phyloP scores from a whole-genome alignment of 192 early-diverging fungal genomes.

The Rhizophagus sp. region DNA sequence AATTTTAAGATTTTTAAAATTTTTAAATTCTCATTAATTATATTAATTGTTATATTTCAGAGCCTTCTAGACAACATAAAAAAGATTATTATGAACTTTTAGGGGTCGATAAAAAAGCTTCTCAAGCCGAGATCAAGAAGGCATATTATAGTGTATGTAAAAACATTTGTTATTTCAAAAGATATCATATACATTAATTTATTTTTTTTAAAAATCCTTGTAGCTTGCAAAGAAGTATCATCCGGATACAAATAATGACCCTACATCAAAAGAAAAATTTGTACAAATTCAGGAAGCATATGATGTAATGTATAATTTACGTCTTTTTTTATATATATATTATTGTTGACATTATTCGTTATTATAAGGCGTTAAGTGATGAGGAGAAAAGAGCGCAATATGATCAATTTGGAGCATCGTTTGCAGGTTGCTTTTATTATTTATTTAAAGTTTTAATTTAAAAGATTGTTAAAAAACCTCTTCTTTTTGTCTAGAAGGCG shows the following conservation, averaged over 20 bases:
- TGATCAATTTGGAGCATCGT: slow-evolving; percentile 83
- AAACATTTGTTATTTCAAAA: slow-evolving; percentile 5
- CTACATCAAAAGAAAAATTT: slow-evolving; percentile 93
- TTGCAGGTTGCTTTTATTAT: slow-evolving; percentile 6
- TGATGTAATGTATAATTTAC: slow-evolving; percentile 49
- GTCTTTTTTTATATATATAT: slow-evolving; percentile 10
- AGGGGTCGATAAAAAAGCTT: slow-evolving; percentile 77
- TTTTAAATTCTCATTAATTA: neutral
- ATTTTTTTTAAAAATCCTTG: slow-evolving; percentile 1
- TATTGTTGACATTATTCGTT: neutral
- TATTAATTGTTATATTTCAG: neutral
- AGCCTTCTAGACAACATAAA: slow-evolving; percentile 36
- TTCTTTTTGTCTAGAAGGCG: slow-evolving; percentile 31
- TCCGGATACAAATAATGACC: slow-evolving; percentile 96
- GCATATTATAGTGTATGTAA: slow-evolving; percentile 85
- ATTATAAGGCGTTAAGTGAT: slow-evolving; percentile 79
- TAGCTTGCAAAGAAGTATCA: slow-evolving; percentile 96
- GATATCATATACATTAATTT: slow-evolving; percentile 19
- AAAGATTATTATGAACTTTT: slow-evolving; percentile 86
- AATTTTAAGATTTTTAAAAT: neutral
- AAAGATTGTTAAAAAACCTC: neutral
- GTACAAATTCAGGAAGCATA: slow-evolving; percentile 98
- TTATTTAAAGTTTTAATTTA: neutral
- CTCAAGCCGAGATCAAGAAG: slow-evolving; percentile 91
- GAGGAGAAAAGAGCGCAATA: slow-evolving; percentile 88